Evolutionary conservation across 805 yeast genomes (phyloP).

Genomic region (Nakazawaea populi): DNA sequence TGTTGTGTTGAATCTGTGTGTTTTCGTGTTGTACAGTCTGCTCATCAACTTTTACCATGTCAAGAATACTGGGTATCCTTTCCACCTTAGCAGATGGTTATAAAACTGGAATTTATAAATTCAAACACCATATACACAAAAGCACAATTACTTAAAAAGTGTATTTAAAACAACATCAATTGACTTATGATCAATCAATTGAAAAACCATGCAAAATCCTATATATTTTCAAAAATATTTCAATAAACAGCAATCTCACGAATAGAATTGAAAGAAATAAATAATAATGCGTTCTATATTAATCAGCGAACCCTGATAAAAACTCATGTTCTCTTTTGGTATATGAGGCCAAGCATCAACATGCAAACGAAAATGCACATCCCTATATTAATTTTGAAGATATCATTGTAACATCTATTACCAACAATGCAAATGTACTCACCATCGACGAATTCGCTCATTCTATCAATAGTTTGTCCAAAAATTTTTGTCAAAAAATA

Average conservation of each 20-base stretch:
- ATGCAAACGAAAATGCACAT: constrained; percentile 25
- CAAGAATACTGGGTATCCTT: constrained; percentile 79
- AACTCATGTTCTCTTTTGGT: neutral
- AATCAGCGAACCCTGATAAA: no score
- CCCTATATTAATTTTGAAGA: constrained; percentile 33
- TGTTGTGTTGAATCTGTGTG: constrained; percentile 31
- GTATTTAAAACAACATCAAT: no score
- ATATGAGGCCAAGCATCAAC: constrained; percentile 18
- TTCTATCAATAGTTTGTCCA: constrained; percentile 45
- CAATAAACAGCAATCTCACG: no score
- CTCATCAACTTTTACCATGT: constrained; percentile 59
- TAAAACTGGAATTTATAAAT: neutral
- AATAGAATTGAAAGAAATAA: neutral
- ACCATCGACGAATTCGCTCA: constrained; percentile 34
- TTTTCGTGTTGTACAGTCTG: constrained; percentile 57
- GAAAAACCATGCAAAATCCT: no score
- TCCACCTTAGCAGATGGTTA: constrained; percentile 38
- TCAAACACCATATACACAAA: neutral
- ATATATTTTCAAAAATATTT: no score
- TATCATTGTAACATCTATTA: constrained; percentile 40
- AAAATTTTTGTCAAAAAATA: constrained; percentile 48
- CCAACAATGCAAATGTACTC: constrained; percentile 36
- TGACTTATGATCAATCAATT: no score
- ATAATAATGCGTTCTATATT: no score
- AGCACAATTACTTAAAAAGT: neutral